Evolutionary conservation across 345 rosid species (phyloP), one percentile per base, ranked within the genome.

Genomic region (Psidium guajava): DNA sequence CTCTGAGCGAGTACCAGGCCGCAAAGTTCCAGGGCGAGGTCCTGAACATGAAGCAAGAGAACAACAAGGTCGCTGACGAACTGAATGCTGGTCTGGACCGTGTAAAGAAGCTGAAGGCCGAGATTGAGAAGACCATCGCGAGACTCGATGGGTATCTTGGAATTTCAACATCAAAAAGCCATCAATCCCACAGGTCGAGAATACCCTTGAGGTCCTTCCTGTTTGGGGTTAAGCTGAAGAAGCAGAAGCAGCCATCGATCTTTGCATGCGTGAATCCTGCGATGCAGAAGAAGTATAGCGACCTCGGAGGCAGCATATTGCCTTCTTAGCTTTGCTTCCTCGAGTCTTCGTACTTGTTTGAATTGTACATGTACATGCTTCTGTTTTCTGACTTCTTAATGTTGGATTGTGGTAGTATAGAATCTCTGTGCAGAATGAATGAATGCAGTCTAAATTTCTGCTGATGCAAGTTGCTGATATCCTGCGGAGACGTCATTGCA

Each of bases 11-110:
- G 75, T 93, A 90, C 84, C 94, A 96, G 87, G 97, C 95, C 3
- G 98, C 98, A 11, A 93, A 93, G 92, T 93, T 94, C 84, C 98
- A 93, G 77, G 98, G 98, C 14, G 98, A 97, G 90, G 85, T 95
- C 87, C 88, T 92, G 44, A 95, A 94, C 95, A 96, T 97, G 99
- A 93, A 95, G 86, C 98, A 94, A 84, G 99, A 96, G 87, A 94
- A 88, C 92, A 89, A 84, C 82, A 97, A 93, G 92, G 92, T 97
- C 32, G 89, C 93, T 0, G 85, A 87, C 5, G 95, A 97, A 82
- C 82, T 96, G 85, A 89, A 91, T n/a, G 86, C 90, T 2, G 98
- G 99, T 40, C 89, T 90, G 59, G 91, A 89, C 16, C 88, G 90
- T 14, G 96, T 94, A 82, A 89, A 55, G 61, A 83, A 83, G 10